Evolutionary conservation across 441 rosid species (phyloP).

Genomic region (Populus hybrid): DNA sequence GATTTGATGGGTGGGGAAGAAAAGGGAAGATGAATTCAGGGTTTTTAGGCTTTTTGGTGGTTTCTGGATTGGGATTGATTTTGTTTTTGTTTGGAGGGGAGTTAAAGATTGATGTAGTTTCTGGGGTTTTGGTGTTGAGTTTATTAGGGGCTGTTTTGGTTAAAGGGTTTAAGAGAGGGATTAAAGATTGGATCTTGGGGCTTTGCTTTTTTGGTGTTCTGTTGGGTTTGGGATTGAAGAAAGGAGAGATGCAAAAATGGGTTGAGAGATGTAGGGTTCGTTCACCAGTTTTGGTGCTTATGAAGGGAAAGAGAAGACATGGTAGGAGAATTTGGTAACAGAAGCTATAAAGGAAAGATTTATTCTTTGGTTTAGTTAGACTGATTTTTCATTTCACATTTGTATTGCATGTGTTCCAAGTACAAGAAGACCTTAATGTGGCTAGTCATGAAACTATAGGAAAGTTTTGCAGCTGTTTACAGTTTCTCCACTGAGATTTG

Average conservation of each 20-base stretch:
- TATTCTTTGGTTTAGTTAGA: not conserved
- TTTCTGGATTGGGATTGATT: slow-evolving; percentile 18
- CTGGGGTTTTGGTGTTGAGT: slow-evolving; percentile 30
- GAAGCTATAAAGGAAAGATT: not conserved
- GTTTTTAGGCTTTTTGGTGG: slow-evolving; percentile 18
- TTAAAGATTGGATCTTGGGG: slow-evolving; percentile 36
- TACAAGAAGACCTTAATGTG: not conserved
- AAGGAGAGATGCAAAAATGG: slow-evolving; percentile 28
- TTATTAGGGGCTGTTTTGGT: slow-evolving; percentile 19
- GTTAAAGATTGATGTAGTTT: slow-evolving; percentile 23
- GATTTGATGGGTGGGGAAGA: slow-evolving; percentile 40
- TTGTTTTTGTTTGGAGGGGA: slow-evolving; percentile 26
- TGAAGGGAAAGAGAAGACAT: slow-evolving; percentile 28
- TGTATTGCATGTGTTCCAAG: not conserved
- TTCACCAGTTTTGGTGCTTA: slow-evolving; percentile 21
- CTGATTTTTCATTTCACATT: not conserved
- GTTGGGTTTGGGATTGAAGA: slow-evolving; percentile 30
- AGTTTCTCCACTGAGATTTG: not conserved
- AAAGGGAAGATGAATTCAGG: slow-evolving; percentile 23
- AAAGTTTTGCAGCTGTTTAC: not conserved
- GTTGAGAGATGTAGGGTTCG: slow-evolving; percentile 17
- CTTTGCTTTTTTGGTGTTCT: slow-evolving; percentile 30
- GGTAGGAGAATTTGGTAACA: slow-evolving; percentile 18
- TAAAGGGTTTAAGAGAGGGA: slow-evolving; percentile 16
- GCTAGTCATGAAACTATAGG: not conserved